These are phyloP conservation scores for Acephala macrosclerotiorum DNA, from an alignment of 2,329 filamentous ascomycete species.

Conservation along the genomic window DNA sequence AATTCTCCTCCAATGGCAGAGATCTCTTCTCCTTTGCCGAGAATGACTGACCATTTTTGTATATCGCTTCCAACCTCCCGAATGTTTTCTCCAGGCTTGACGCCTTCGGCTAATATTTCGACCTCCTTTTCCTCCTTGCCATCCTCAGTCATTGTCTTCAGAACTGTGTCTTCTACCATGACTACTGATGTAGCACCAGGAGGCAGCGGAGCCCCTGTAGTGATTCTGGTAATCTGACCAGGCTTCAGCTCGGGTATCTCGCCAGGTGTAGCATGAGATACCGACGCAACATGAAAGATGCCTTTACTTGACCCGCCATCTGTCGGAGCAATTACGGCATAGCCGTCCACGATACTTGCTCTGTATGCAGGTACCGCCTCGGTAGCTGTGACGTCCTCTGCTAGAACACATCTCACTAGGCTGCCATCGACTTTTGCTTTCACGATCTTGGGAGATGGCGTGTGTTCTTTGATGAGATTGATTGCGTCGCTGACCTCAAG, in stretches of 20 bases:
- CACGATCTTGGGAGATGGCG: constrained; percentile 66
- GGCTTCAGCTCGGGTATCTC: constrained; percentile 69
- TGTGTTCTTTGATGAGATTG: constrained; percentile 73
- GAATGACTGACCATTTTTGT: constrained; percentile 69
- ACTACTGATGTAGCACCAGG: constrained; percentile 89
- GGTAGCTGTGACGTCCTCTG: constrained; percentile 78
- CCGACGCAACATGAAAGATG: constrained; percentile 82
- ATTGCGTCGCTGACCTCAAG: constrained; percentile 85
- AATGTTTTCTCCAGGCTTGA: constrained; percentile 84
- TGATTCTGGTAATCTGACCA: constrained; percentile 87
- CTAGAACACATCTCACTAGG: constrained; percentile 80
- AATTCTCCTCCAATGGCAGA: constrained; percentile 90
- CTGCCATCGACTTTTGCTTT: constrained; percentile 66
- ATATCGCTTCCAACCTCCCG: constrained; percentile 93
- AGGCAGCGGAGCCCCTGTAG: constrained; percentile 91
- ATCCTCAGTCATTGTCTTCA: constrained; percentile 79
- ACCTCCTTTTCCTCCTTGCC: constrained; percentile 86
- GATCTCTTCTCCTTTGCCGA: constrained; percentile 81
- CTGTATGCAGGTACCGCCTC: constrained; percentile 93
- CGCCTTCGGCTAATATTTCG: constrained; percentile 80
- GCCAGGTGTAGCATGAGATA: constrained; percentile 84
- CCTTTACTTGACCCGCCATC: constrained; percentile 72
- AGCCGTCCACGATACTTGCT: constrained; percentile 96
- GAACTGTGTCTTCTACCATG: constrained; percentile 93
- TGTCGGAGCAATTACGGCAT: constrained; percentile 77